Percentiles rank a stretch among this genome's conserved stretches.
phyloP scores from a whole-genome alignment of 2,329 filamentous ascomycete species.

The Pseudogymnoascus verrucosus region DNA sequence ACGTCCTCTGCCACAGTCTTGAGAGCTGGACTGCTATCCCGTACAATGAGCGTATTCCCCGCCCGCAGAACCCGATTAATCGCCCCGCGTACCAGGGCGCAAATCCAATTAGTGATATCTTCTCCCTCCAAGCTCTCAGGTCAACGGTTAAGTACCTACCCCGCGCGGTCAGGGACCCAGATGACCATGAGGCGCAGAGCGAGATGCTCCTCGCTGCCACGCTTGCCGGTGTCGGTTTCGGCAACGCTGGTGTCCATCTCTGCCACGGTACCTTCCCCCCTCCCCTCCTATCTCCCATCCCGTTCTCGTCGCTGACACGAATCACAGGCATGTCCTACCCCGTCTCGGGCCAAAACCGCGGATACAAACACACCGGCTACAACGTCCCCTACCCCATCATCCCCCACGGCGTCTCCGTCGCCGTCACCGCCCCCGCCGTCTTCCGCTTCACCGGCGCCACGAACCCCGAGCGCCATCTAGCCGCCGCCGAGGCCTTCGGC shows the following conservation, averaged over 20 bases:
- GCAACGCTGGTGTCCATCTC: conserved; percentile 91
- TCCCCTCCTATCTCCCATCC: not conserved
- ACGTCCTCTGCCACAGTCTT: conserved; percentile 89
- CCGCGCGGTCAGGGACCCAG: conserved; percentile 75
- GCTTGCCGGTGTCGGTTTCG: conserved; percentile 89
- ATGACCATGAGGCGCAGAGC: conserved; percentile 85
- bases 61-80: conserved; percentile 81
- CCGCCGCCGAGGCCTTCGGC: conserved; percentile 83
- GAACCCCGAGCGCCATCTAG: conserved; percentile 85
- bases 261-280: conserved; percentile 47
- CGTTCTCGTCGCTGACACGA: conserved; percentile 2
- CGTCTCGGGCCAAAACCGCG: conserved; percentile 89
- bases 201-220: conserved; percentile 96
- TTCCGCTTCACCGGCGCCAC: conserved; percentile 89
- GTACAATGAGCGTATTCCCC: conserved; percentile 74
- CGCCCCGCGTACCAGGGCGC: conserved; percentile 93
- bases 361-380: conserved; percentile 86
- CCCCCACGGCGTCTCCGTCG: conserved; percentile 91
- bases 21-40: conserved; percentile 98
- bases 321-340: conserved; percentile 83
- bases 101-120: conserved; percentile 96
- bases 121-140: conserved; percentile 77
- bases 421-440: conserved; percentile 85
- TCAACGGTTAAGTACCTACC: conserved; percentile 89
- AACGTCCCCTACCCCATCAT: conserved; percentile 70